Evolutionary conservation across 2,329 filamentous ascomycete species (phyloP).

Genomic region (Fusarium compactum): DNA sequence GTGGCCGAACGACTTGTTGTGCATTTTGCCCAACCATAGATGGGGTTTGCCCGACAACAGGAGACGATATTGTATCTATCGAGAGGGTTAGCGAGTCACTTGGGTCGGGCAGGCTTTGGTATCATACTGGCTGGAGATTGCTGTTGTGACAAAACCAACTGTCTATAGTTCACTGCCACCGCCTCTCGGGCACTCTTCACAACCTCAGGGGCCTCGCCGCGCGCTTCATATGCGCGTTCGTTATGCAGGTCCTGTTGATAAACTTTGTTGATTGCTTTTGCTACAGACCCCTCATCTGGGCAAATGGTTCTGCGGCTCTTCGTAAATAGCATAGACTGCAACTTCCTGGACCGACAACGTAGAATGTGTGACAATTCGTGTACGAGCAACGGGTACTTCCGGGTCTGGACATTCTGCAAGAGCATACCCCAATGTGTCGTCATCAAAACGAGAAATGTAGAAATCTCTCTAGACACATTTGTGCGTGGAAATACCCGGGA

Average conservation of each 20-base stretch:
- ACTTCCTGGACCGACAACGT: slow-evolving; percentile 43
- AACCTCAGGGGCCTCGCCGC: slow-evolving; percentile 16
- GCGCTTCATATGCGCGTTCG: slow-evolving; percentile 35
- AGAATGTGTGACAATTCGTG: slow-evolving; percentile 44
- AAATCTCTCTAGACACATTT: slow-evolving; percentile 23
- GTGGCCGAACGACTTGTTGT: slow-evolving; percentile 14
- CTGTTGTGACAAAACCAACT: slow-evolving; percentile 22
- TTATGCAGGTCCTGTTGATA: slow-evolving; percentile 44
- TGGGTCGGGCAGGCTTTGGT: not conserved
- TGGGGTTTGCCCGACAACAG: slow-evolving; percentile 13
- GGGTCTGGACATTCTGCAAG: slow-evolving; percentile 16
- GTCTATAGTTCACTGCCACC: slow-evolving; percentile 21
- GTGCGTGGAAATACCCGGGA: slow-evolving; percentile 9
- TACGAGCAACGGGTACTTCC: slow-evolving; percentile 47
- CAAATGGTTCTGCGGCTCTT: slow-evolving; percentile 47
- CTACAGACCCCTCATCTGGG: slow-evolving; percentile 34
- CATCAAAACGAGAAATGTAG: slow-evolving; percentile 44
- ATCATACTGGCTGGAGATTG: slow-evolving; percentile 30
- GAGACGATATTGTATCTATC: slow-evolving; percentile 29
- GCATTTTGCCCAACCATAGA: slow-evolving; percentile 15
- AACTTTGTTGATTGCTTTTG: slow-evolving; percentile 35
- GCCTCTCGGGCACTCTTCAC: slow-evolving; percentile 15
- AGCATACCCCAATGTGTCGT: slow-evolving; percentile 39
- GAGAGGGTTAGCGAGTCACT: slow-evolving; percentile 17
- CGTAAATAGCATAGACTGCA: slow-evolving; percentile 49